Conservation (phyloP, 176 grass and related monocot genomes). For the Tuctoria greenei region DNA sequence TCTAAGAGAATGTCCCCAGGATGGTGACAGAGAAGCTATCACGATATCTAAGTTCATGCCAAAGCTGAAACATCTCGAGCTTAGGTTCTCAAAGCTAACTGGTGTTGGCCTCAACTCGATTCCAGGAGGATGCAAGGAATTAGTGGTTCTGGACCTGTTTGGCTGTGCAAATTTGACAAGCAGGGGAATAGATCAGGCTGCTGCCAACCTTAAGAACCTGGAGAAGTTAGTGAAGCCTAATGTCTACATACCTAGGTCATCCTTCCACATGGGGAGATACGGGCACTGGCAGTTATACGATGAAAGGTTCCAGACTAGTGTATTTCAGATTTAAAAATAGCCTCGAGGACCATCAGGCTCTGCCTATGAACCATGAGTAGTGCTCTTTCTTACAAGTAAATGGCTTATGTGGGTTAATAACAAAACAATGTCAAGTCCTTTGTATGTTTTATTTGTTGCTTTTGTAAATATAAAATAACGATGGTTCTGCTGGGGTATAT, state of each 20-base stretch:
- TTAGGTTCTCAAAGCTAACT: slow-evolving; percentile 78
- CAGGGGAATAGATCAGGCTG: slow-evolving; percentile 69
- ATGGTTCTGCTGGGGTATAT: not conserved
- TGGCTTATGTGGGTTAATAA: not conserved
- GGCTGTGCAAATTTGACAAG: slow-evolving; percentile 75
- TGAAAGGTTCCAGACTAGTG: slow-evolving; percentile 90
- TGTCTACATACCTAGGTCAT: slow-evolving; percentile 80
- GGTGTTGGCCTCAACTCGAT: slow-evolving; percentile 53
- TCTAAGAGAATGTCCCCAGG: slow-evolving; percentile 73
- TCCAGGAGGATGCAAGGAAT: slow-evolving; percentile 56
- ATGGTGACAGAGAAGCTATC: slow-evolving; percentile 73
- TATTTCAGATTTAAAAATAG: slow-evolving; percentile 71
- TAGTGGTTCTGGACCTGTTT: slow-evolving; percentile 76
- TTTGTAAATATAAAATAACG: not conserved
- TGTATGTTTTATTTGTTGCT: not conserved
- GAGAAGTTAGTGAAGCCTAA: slow-evolving; percentile 65
- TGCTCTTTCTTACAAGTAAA: not conserved
- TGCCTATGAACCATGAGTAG: not conserved
- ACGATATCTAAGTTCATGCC: slow-evolving; percentile 77
- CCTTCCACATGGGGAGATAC: slow-evolving; percentile 72
- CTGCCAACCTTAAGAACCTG: slow-evolving; percentile 58
- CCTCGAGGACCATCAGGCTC: not conserved
- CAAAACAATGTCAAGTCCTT: not conserved
- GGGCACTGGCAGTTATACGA: slow-evolving; percentile 88
- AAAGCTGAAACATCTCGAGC: slow-evolving; percentile 81